Base-by-base conservation (phyloP, 2,329 filamentous ascomycete genomes). In the Fusarium chuoi region DNA sequence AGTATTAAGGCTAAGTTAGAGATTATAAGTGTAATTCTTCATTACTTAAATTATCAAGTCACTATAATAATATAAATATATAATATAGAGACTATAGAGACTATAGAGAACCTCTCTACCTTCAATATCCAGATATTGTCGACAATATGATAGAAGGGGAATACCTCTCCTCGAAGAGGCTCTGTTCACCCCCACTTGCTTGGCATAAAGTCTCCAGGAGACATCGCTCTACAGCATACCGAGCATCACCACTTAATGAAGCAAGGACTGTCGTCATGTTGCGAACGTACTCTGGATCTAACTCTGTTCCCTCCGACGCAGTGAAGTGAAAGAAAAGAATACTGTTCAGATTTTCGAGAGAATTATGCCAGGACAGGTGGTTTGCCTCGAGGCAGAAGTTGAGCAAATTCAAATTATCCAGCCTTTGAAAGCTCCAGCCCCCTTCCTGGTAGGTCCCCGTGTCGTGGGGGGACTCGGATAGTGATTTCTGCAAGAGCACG, bases 171-270 rank as follows among this genome's bases (percentile, higher is more conserved):
- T 54, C 49, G 4, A 38, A 12, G 6, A 22, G 6, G 10, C 13
- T 54, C 7, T 28, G 51, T n/a, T 41, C 51, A 28, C 20, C 51
- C 24, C 35, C 11, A 13, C 51, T 55, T 39, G 20, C n/a, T 55
- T 41, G 36, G n/a, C 59, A 66, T 22, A 66, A 14, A 6, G 17
- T 66, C 7, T 66, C 62, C 0, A 64, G 2, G 0, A 66, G 42
- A n/a, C 59, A 64, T 5, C 63, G 3, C 24, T 66, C 63, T 24
- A 64, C 63, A 15, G 48, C 42, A 8, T 64, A 64, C 3, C 60
- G 41, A 26, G 54, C 49, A 7, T 35, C 30, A 14, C 59, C 59
- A 17, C 20, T 57, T 4, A 56, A 56, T 10, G 48, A 66, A 6
- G 42, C 49, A 49, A 65, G 42, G 5, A 57, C 36, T 5, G 41